Percentiles rank a stretch among this genome's conserved stretches.
phyloP scores from a whole-genome alignment of 768 basidiomycete genomes.

The Xerocomellus dryophilus region DNA sequence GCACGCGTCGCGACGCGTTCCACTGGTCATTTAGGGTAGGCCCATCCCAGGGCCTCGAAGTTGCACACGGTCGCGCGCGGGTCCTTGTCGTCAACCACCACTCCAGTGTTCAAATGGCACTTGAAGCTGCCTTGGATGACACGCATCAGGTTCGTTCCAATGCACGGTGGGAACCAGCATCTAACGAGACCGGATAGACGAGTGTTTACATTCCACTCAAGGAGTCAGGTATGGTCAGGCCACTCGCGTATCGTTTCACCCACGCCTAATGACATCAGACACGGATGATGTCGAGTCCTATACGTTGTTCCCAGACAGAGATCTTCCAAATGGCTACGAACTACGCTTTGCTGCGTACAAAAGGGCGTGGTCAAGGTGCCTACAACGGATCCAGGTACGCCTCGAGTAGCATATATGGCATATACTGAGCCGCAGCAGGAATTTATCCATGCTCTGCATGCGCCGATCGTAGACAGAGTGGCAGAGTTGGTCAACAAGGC shows the following conservation, averaged over 20 bases:
- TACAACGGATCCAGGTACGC: slow-evolving; percentile 53
- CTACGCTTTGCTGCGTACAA: slow-evolving; percentile 53
- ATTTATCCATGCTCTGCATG: slow-evolving; percentile 47
- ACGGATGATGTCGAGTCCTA: slow-evolving; percentile 18
- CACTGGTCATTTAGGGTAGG: slow-evolving; percentile 49
- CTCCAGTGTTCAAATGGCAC: slow-evolving; percentile 9
- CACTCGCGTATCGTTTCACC: not conserved
- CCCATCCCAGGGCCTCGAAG: not conserved
- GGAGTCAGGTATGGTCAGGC: slow-evolving; percentile 21
- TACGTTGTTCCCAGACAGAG: slow-evolving; percentile 30
- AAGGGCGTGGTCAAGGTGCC: slow-evolving; percentile 57
- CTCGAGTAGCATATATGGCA: not conserved
- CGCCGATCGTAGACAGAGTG: slow-evolving; percentile 46
- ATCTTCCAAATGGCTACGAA: slow-evolving; percentile 31
- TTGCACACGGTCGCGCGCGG: not conserved
- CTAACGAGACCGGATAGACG: slow-evolving; percentile 24
- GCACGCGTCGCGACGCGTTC: slow-evolving; percentile 56
- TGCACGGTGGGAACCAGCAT: not conserved
- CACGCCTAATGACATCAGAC: slow-evolving; percentile 13
- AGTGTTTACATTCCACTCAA: slow-evolving; percentile 28
- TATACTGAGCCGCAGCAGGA: slow-evolving; percentile 31
- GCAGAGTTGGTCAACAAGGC: slow-evolving; percentile 42
- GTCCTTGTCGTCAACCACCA: not conserved
- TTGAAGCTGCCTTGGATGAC: slow-evolving; percentile 21
- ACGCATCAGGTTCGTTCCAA: slow-evolving; percentile 25